Base-by-base conservation (phyloP, 1,284 basidiomycete genomes). In the Moesziomyces sp. region DNA sequence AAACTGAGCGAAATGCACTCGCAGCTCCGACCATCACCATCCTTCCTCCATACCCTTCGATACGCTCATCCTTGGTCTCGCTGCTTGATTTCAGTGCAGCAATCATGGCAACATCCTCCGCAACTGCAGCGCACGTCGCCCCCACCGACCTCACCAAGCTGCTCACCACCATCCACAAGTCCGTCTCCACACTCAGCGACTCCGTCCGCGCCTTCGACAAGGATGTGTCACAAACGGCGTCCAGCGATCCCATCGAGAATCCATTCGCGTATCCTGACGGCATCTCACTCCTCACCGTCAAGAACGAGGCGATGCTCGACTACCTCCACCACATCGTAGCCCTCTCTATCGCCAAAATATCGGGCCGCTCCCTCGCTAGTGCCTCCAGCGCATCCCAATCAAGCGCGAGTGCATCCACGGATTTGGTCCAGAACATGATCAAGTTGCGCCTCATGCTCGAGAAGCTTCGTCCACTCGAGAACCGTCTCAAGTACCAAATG, bases 401-500 rank as follows among this genome's bases (percentile, higher is more conserved):
- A 19, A 45, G 55, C 16, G 10, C 51, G 5, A 38, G 56, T 3
- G 73, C 67, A 1, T 18, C 50, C 10, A 44, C 48, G n/a, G 51
- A 63, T 19, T 68, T 83, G 21, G 77, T 81, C 13, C 43, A 64
- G 50, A 65, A 72, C 21, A 66, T 83, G 2, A 63, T 83, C 30
- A 68, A 69, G 56, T 55, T 77, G 21, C 62, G 82, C 1, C 56
- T 83, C n/a, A 56, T 79, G 45, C 64, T 83, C 19, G 87, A 88
- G 58, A 87, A 87, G 77, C 83, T 86, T 26, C 80, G 85, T 28
- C 85, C 86, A 0, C 77, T 99, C 42, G 95, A 99, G 85, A 88
- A 87, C 57, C 90, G 92, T 79, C 91, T 98, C 88, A 90, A 89
- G 65, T 97, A 98, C 84, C 95, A 98, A 84, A 93, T 98, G 79